A percentile compares a stretch with the other conserved stretches of the same genome.
Conservation (phyloP, 202 grass and related monocot genomes). For the Setaria viridis region DNA sequence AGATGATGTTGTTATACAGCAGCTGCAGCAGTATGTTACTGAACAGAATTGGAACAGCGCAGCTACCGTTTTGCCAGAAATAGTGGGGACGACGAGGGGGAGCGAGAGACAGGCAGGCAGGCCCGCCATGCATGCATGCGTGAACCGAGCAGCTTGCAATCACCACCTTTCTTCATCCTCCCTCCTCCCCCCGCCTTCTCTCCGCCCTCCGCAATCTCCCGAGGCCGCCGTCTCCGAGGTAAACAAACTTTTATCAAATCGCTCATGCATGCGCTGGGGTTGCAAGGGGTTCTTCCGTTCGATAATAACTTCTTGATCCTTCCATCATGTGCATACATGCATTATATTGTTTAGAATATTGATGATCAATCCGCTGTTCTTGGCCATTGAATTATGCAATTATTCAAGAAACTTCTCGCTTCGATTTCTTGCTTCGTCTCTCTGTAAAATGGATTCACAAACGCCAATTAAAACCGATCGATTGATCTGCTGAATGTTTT, state of each 20-base stretch:
- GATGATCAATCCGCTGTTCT: background rate
- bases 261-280: background rate
- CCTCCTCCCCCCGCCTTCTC: background rate
- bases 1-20: background rate
- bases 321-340: background rate
- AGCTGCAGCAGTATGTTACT: background rate
- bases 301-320: background rate
- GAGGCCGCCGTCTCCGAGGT: constrained; percentile 41
- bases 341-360: background rate
- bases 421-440: background rate
- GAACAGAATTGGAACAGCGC: constrained; percentile 10
- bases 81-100: constrained; percentile 20
- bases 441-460: background rate
- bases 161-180: background rate
- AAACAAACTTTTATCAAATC: background rate
- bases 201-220: constrained; percentile 18
- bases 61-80: constrained; percentile 56
- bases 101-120: constrained; percentile 13
- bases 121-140: constrained; percentile 44
- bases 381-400: background rate
- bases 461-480: too few species aligned
- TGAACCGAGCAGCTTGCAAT: constrained; percentile 28
- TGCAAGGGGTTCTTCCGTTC: background rate
- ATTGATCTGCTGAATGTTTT: background rate
- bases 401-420: background rate